Base-by-base conservation (phyloP, 2,329 filamentous ascomycete genomes). In the Fusarium metavorans region DNA sequence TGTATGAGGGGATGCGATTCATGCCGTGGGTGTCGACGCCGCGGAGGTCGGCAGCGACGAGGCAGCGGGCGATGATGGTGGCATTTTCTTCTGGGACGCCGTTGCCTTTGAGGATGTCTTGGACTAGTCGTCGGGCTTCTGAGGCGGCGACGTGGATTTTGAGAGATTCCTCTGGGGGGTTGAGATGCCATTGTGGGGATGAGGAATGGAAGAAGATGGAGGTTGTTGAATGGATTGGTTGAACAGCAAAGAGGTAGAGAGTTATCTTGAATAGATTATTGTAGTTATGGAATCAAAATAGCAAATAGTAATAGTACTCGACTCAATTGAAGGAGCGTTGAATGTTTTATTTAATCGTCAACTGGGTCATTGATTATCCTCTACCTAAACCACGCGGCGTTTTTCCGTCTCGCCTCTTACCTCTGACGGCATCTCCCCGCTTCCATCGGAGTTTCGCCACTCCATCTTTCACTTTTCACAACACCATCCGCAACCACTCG, bases 1-100 rank as follows among this genome's bases (percentile, higher is more conserved):
- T 90, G 84, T 96, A 96, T 0, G 92, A 94, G 1, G 93, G 93
- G 45, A 96, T 91, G 7, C 94, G 90, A 81, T 94, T 94, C 81
- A 93, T 90, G 70, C 84, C 94, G 80, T 96, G 94, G 0, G 93
- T 94, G 79, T 96, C 94, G 30, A 95, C 91, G 59, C 93, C 94
- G 45, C 94, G 91, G 1, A 96, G 88, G 76, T 96, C 94, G 14
- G 94, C 94, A 39, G 90, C 89, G 1, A 95, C 87, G 2, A 96
- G 89, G 71, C 91, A 93, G 70, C 85, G 83, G n/a, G 93, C 91
- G 14, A 95, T 84, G 39, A 91, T 90, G 5, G 83, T 73, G 18
- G 94, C 92, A 73, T 93, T 89, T 4, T 85, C 80, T 0, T 81
- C 65, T 0, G 91, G 82, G 0, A 94, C 91, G 3, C 89, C 89